These are phyloP conservation scores for Metschnikowia rubicola DNA, from an alignment of 805 yeast genomes.

Conservation along the genomic window DNA sequence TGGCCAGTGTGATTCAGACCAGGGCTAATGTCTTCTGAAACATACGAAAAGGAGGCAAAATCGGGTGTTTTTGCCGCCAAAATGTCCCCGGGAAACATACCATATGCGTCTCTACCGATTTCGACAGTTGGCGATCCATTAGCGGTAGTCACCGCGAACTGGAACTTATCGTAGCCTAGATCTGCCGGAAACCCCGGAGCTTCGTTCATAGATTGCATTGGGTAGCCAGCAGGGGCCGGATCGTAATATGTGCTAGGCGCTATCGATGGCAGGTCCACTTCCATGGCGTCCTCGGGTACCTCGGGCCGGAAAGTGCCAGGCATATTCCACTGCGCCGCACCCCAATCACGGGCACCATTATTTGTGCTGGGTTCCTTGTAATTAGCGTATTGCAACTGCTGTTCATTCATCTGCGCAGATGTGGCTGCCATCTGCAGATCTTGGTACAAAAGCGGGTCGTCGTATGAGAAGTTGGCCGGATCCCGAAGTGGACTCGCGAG, in stretches of 20 bases:
- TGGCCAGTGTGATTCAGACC: neutral
- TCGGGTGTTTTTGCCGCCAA: neutral
- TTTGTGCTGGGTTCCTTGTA: too few species aligned
- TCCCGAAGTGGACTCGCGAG: slow-evolving; percentile 6
- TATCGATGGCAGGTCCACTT: slow-evolving; percentile 36
- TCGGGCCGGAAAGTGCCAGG: slow-evolving; percentile 12
- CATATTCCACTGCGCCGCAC: slow-evolving; percentile 9
- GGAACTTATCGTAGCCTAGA: neutral
- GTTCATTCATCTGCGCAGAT: too few species aligned
- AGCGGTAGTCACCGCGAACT: neutral
- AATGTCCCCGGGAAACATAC: neutral
- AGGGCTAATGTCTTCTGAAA: slow-evolving; percentile 4
- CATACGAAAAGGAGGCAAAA: neutral
- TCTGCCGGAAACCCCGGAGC: neutral
- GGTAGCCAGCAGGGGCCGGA: neutral
- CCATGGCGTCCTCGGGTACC: slow-evolving; percentile 24
- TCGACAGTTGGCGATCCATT: too few species aligned
- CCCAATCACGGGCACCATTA: neutral
- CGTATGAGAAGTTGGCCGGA: slow-evolving; percentile 3
- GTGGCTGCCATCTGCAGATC: neutral
- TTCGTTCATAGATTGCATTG: neutral
- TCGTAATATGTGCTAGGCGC: neutral
- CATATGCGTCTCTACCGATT: neutral
- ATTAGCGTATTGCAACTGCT: too few species aligned
- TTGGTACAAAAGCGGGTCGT: slow-evolving; percentile 6